Evolutionary conservation across 1,284 basidiomycete genomes (phyloP), one percentile per base, ranked within the genome.

Genomic region (Ganoderma meredithae): DNA sequence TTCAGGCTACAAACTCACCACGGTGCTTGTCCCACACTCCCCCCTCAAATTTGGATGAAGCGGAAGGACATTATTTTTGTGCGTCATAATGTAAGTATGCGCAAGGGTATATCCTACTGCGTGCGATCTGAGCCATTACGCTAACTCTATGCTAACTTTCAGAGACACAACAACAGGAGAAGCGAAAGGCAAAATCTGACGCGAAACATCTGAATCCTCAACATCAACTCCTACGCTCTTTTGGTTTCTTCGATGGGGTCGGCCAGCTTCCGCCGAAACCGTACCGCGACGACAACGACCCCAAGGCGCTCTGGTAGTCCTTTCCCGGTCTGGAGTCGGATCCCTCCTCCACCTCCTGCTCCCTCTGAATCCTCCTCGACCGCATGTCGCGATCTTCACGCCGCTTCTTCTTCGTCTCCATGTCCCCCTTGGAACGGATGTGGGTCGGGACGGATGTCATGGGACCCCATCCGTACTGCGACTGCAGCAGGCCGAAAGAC

Each of bases 381-480:
- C 39, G 39, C 52, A 27, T 31, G 22, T 56, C 31, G 40, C 27
- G 39, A 8, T 56, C 53, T 19, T 41, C 44, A 15, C 53, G 40
- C 12, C 33, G 27, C 10, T 62, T 52, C 61, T 49, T 22, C 41
- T 58, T 31, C 58, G n/a, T 58, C 60, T 65, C 52, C 41, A 2
- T 9, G 39, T 25, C 33, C 52, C 22, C 22, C 41, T 47, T 40
- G 25, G 31, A 52, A 8, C 8, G 27, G 6, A 64, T 33, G 4
- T 22, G 61, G 60, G 49, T 40, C 44, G 64, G 58, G 19, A 39
- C 52, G 60, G 40, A 40, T 9, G 61, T 59, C 31, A 40, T 41
- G 3, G 60, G 61, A 39, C 62, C 66, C 66, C 62, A 63, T 44
- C 66, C 66, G 62, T 64, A 67, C 58, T 63, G 56, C n/a, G 62